These are phyloP conservation scores for Diaporthe ilicicola DNA, from an alignment of 2,329 filamentous ascomycete genomes.

Conservation along the genomic window DNA sequence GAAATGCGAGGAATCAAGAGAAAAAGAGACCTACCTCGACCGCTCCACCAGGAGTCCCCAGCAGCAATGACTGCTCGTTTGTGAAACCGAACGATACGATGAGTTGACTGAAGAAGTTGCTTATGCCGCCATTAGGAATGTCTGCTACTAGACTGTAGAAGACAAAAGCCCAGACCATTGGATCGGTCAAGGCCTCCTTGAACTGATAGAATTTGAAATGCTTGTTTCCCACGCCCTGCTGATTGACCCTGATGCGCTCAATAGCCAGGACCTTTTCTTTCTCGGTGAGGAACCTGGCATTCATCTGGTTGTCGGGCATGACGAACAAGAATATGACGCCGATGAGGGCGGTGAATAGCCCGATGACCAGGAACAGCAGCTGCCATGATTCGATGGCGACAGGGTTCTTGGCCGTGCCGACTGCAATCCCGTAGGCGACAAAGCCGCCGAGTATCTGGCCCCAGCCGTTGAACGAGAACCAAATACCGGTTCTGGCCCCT, in stretches of 20 bases:
- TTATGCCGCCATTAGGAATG: constrained; percentile 48
- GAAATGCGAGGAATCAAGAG: background rate
- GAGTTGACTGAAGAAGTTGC: constrained; percentile 51
- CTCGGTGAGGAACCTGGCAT: constrained; percentile 58
- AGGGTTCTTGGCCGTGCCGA: constrained; percentile 55
- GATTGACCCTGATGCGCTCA: constrained; percentile 67
- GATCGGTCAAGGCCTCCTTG: constrained; percentile 47
- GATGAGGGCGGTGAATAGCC: constrained; percentile 58
- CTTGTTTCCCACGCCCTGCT: constrained; percentile 75
- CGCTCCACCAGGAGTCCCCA: constrained; percentile 71
- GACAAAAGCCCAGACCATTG: constrained; percentile 48
- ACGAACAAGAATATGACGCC: constrained; percentile 58
- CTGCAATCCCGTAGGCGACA: constrained; percentile 52
- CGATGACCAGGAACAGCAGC: constrained; percentile 64
- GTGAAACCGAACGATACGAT: constrained; percentile 70
- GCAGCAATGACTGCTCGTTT: constrained; percentile 67
- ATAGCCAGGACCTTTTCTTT: constrained; percentile 64
- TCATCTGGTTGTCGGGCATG: constrained; percentile 53
- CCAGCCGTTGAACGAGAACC: constrained; percentile 67
- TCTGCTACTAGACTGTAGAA: constrained; percentile 44
- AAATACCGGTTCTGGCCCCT: constrained; percentile 68
- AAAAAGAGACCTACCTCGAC: constrained; percentile 62
- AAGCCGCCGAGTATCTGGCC: constrained; percentile 51
- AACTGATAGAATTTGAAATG: constrained; percentile 72
- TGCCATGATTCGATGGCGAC: constrained; percentile 69